A percentile compares a stretch with the other conserved stretches of the same genome.
These are phyloP conservation scores for Colletotrichum costaricense DNA, from an alignment of 2,329 filamentous ascomycete genomes.

Conservation along the genomic window DNA sequence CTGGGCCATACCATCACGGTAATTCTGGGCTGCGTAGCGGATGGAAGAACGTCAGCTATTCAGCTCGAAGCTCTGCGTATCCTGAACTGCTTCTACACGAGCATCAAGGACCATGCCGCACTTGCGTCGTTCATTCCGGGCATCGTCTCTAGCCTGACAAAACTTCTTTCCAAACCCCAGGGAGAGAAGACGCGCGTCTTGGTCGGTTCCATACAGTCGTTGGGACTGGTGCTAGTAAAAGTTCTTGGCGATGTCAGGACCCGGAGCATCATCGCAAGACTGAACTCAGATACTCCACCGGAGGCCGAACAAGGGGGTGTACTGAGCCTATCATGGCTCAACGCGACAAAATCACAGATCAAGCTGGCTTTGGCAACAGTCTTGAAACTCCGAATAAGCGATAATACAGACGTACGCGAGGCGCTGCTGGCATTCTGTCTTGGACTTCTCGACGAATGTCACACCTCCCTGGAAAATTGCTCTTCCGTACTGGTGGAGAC, in stretches of 20 bases:
- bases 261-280: slow-evolving; percentile 55
- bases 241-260: slow-evolving; percentile 70
- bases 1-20: slow-evolving; percentile 86
- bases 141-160: slow-evolving; percentile 84
- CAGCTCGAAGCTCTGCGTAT: slow-evolving; percentile 77
- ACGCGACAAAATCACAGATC: slow-evolving; percentile 82
- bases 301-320: slow-evolving; percentile 49
- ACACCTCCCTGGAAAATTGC: slow-evolving; percentile 76
- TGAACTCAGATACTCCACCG: slow-evolving; percentile 6
- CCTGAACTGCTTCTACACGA: slow-evolving; percentile 69
- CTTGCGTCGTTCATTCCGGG: slow-evolving; percentile 90
- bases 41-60: slow-evolving; percentile 73
- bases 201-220: slow-evolving; percentile 67
- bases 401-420: slow-evolving; percentile 74
- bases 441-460: slow-evolving; percentile 81
- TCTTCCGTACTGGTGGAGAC: slow-evolving; percentile 82
- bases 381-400: slow-evolving; percentile 78
- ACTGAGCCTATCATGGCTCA: slow-evolving; percentile 74
- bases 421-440: slow-evolving; percentile 79
- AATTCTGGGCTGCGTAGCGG: slow-evolving; percentile 78
- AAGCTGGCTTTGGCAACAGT: slow-evolving; percentile 85
- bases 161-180: slow-evolving; percentile 76
- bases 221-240: slow-evolving; percentile 65
- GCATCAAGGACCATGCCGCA: slow-evolving; percentile 78
- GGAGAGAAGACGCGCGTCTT: slow-evolving; percentile 70